A percentile compares a stretch with the other conserved stretches of the same genome.
phyloP scores from a whole-genome alignment of 352 stramenopile genomes.

The Globisporangium emineosum region DNA sequence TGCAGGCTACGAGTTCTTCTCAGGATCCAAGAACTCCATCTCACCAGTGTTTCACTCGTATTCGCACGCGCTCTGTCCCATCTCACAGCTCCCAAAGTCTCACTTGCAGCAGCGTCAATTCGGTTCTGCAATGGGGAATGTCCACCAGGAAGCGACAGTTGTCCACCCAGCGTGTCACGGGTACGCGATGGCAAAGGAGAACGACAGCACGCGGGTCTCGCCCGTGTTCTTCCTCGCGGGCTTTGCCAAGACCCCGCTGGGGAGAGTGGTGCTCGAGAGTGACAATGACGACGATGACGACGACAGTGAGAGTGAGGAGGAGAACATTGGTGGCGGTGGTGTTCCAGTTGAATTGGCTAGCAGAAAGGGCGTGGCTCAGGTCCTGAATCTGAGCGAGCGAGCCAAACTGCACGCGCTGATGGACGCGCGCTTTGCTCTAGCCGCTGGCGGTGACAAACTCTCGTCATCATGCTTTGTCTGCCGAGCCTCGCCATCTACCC shows the following conservation, averaged over 20 bases:
- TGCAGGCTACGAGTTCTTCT: conserved; percentile 51
- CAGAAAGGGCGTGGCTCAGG: conserved; percentile 15
- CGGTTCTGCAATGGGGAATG: background rate
- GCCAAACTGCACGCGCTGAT: conserved; percentile 34
- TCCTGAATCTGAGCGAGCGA: conserved; percentile 23
- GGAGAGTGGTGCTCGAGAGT: conserved; percentile 39
- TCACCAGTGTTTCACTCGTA: conserved; percentile 60
- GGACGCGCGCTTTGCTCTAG: conserved; percentile 20
- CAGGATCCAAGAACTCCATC: conserved; percentile 6
- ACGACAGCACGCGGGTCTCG: conserved; percentile 44
- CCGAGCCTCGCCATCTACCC: conserved; percentile 11
- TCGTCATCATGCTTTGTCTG: conserved; percentile 33
- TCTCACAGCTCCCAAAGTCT: conserved; percentile 25
- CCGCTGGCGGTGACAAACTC: background rate
- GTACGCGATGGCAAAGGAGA: conserved; percentile 41
- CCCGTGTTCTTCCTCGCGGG: conserved; percentile 62
- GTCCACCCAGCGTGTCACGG: conserved; percentile 57
- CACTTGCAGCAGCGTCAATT: conserved; percentile 3
- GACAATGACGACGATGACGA: conserved; percentile 30
- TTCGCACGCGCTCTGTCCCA: conserved; percentile 43
- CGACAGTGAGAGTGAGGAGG: conserved; percentile 23
- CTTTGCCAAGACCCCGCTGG: conserved; percentile 60
- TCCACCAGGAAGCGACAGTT: conserved; percentile 24
- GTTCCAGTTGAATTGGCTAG: too few relatives aligned
- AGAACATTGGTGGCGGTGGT: background rate